Evolutionary conservation across 768 basidiomycete species (phyloP).

Genomic region (Porphyrellus cyaneotinctus): DNA sequence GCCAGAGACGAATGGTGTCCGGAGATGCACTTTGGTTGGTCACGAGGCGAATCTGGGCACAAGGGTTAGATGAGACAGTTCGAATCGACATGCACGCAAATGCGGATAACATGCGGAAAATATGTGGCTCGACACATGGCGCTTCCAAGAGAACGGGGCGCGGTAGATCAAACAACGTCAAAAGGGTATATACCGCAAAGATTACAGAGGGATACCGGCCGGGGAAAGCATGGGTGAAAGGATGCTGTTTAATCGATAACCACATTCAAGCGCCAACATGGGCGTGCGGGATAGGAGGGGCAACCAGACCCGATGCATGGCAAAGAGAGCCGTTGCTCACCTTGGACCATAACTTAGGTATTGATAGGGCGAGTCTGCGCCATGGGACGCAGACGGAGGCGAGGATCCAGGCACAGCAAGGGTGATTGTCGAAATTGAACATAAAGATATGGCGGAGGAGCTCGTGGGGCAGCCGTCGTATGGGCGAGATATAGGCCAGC

Average conservation of each 20-base stretch:
- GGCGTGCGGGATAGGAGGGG: slow-evolving; percentile 2
- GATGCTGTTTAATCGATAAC: slow-evolving; percentile 18
- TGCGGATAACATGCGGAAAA: slow-evolving; percentile 1
- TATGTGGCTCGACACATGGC: background rate
- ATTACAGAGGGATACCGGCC: background rate
- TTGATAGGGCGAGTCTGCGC: slow-evolving; percentile 59
- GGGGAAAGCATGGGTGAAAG: slow-evolving; percentile 1
- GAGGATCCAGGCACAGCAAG: slow-evolving; percentile 75
- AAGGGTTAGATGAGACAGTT: background rate
- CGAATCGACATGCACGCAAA: background rate
- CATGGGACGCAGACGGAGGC: slow-evolving; percentile 65
- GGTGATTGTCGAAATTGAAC: slow-evolving; percentile 62
- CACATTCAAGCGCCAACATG: slow-evolving; percentile 16
- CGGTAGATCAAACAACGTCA: background rate
- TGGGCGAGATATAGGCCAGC: slow-evolving; percentile 67
- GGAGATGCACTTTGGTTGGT: slow-evolving; percentile 68
- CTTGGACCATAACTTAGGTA: slow-evolving; percentile 76
- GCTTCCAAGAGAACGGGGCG: background rate
- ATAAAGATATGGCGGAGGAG: slow-evolving; percentile 71
- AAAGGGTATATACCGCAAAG: slow-evolving; percentile 1
- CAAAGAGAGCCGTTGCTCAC: slow-evolving; percentile 37
- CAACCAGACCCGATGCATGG: background rate
- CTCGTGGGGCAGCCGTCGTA: slow-evolving; percentile 66
- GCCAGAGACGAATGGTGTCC: slow-evolving; percentile 78
- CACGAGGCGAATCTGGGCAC: slow-evolving; percentile 61